A percentile compares a stretch with the other conserved stretches of the same genome.
Conservation (phyloP, 495 filamentous ascomycete species). For the Wilcoxina mikolae region DNA sequence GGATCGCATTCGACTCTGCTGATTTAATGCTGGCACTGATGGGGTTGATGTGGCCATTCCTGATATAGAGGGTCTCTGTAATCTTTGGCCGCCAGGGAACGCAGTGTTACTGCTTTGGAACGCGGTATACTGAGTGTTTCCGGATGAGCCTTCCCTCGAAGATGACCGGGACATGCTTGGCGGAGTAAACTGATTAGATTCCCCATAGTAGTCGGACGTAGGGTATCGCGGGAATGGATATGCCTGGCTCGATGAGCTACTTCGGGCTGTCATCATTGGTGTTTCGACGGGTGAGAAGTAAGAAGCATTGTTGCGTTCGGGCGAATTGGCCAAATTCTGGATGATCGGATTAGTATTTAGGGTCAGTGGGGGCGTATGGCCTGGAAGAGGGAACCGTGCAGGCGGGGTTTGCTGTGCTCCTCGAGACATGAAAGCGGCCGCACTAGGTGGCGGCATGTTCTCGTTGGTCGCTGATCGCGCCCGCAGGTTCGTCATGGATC, state of each 20-base stretch:
- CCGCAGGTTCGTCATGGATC: constrained; percentile 62
- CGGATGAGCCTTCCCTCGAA: constrained; percentile 49
- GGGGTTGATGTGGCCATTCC: constrained; percentile 47
- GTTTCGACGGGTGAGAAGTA: constrained; percentile 92
- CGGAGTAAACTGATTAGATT: constrained; percentile 58
- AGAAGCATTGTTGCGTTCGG: constrained; percentile 42
- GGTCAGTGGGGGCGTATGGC: constrained; percentile 43
- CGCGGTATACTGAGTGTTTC: neutral
- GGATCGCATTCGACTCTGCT: constrained; percentile 44
- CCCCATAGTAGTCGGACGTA: constrained; percentile 50
- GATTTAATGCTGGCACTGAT: constrained; percentile 31
- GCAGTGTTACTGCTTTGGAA: constrained; percentile 1
- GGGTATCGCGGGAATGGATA: constrained; percentile 67
- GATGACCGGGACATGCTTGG: constrained; percentile 66
- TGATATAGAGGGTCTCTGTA: constrained; percentile 71
- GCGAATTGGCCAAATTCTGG: constrained; percentile 32
- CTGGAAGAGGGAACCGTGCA: constrained; percentile 52
- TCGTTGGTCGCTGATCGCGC: constrained; percentile 66
- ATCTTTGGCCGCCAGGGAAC: constrained; percentile 37
- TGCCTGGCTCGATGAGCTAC: constrained; percentile 48
- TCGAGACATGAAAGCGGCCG: neutral
- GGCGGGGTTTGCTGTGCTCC: constrained; percentile 35
- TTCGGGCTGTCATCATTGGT: constrained; percentile 61
- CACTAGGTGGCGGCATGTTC: constrained; percentile 36
- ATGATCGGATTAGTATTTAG: constrained; percentile 53